Evolutionary conservation across 768 basidiomycete species (phyloP).

Genomic region (Auricularia sp.): DNA sequence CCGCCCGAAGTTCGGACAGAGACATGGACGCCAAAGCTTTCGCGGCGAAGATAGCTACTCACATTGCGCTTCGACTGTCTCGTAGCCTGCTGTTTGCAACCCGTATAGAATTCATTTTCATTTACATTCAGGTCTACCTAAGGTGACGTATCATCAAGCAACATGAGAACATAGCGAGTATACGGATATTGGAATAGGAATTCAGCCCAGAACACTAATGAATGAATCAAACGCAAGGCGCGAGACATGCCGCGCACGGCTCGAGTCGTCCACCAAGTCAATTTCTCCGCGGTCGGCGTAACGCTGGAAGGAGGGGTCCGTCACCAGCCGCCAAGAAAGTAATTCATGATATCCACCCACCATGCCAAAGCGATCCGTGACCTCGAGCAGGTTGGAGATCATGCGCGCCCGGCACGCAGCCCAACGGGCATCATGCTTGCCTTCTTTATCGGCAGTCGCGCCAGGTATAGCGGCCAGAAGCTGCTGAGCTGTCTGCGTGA

Average conservation of each 20-base stretch:
- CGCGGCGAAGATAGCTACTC: background rate
- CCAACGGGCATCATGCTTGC: background rate
- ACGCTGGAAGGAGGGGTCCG: background rate
- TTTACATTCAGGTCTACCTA: no score
- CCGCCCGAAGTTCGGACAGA: background rate
- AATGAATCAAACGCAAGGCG: background rate
- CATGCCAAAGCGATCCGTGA: background rate
- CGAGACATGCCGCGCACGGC: background rate
- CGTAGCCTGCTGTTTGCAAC: background rate
- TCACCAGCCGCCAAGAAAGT: background rate
- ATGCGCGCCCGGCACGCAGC: constrained; percentile 1
- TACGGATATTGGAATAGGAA: no score
- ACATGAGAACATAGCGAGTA: no score
- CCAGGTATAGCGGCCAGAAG: background rate
- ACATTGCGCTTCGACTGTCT: background rate
- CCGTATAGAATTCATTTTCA: no score
- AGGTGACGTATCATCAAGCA: no score
- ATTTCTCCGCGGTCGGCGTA: background rate
- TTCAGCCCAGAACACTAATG: background rate
- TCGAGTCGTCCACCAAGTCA: background rate
- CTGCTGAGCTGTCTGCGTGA: background rate
- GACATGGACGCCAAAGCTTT: background rate
- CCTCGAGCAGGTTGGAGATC: constrained; percentile 10
- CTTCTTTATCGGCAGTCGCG: background rate
- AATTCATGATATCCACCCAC: background rate